Conservation (phyloP, 179 eudicot genomes). For the Beta macrorhiza region DNA sequence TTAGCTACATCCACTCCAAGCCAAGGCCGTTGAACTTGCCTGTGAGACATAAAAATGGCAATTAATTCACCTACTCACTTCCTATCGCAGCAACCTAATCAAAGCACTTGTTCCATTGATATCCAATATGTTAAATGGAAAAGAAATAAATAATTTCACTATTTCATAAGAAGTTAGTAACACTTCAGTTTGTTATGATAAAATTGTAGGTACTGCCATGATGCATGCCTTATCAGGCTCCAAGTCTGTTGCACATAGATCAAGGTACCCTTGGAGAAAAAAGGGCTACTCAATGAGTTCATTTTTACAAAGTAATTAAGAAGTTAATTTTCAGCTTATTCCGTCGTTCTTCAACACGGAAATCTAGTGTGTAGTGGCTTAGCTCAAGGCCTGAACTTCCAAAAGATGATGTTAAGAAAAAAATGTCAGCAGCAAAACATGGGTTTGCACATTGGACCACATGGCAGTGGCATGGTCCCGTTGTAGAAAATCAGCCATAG, state of each 20-base stretch:
- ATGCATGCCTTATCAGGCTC: neutral
- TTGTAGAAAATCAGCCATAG: no score
- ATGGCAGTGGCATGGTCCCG: no score
- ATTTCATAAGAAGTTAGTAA: neutral
- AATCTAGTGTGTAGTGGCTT: no score
- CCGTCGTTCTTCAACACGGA: no score
- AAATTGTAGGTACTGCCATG: neutral
- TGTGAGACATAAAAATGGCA: neutral
- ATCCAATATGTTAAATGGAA: neutral
- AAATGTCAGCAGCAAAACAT: no score
- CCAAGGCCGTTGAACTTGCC: slow-evolving; percentile 24
- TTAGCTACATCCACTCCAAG: slow-evolving; percentile 16
- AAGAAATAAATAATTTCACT: neutral
- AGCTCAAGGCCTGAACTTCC: no score
- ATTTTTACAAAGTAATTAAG: neutral
- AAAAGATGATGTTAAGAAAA: no score
- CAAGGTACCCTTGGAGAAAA: neutral
- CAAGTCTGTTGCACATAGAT: neutral
- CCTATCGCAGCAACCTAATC: neutral
- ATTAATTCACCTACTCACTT: neutral
- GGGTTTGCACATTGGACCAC: no score
- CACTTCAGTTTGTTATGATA: neutral
- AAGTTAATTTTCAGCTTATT: no score
- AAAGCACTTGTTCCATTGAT: neutral
- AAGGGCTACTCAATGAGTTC: neutral